A percentile compares a stretch with the other conserved stretches of the same genome.
Evolutionary conservation across 768 basidiomycete species (phyloP).

Genomic region (Pleurotus citrinopileatus): DNA sequence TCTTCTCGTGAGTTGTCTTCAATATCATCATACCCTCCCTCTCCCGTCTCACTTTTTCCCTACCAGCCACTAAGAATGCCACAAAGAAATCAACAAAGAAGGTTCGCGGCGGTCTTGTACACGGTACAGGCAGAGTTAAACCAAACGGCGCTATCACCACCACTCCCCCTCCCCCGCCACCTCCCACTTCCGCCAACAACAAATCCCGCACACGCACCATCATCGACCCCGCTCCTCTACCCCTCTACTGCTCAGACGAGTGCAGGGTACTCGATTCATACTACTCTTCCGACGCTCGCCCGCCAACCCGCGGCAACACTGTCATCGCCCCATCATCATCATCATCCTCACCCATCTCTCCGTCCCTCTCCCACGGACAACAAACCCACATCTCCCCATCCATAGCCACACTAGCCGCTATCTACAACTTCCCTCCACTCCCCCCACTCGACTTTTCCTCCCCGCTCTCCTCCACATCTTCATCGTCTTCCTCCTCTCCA

Average conservation of each 20-base stretch:
- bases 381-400: slow-evolving; percentile 13
- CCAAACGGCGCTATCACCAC: slow-evolving; percentile 47
- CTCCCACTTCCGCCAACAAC: slow-evolving; percentile 18
- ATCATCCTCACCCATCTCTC: slow-evolving; percentile 12
- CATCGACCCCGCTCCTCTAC: slow-evolving; percentile 79
- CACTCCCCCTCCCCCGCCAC: slow-evolving; percentile 12
- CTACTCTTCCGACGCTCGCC: slow-evolving; percentile 30
- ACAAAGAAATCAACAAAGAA: slow-evolving; percentile 15
- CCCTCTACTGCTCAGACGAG: slow-evolving; percentile 82
- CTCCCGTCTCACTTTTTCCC: neutral
- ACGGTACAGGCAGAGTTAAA: slow-evolving; percentile 63
- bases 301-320: slow-evolving; percentile 32
- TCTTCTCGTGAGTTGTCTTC: slow-evolving; percentile 32
- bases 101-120: slow-evolving; percentile 50
- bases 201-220: slow-evolving; percentile 51
- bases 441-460: slow-evolving; percentile 49
- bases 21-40: neutral
- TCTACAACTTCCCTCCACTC: slow-evolving; percentile 48
- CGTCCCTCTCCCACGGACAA: slow-evolving; percentile 17
- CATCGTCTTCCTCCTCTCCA: slow-evolving; percentile 6
- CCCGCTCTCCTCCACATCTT: slow-evolving; percentile 22
- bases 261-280: slow-evolving; percentile 63
- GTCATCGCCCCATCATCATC: slow-evolving; percentile 20
- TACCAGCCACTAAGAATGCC: slow-evolving; percentile 24
- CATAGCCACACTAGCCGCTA: slow-evolving; percentile 27